phyloP scores from a whole-genome alignment of 257 asterid genomes.

The Datura wrightii region DNA sequence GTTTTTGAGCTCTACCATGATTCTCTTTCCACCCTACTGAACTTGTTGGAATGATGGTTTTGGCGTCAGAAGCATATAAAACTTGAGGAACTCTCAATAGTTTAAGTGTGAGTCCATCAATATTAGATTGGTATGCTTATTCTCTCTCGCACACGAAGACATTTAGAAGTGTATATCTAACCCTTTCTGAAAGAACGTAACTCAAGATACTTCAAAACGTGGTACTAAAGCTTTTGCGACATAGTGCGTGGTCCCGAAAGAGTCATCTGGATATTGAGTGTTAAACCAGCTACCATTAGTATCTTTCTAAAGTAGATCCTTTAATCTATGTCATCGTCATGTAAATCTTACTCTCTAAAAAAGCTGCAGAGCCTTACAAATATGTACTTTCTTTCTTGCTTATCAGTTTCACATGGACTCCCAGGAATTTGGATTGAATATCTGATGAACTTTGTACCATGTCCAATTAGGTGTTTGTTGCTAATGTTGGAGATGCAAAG shows the following conservation, averaged over 20 bases:
- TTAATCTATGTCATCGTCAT: neutral
- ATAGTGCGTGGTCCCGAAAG: neutral
- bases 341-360: neutral
- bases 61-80: neutral
- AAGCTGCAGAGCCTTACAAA: neutral
- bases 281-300: neutral
- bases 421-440: neutral
- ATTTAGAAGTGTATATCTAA: neutral
- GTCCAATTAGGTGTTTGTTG: slow-evolving; percentile 73
- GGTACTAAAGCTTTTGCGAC: neutral
- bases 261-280: slow-evolving; percentile 7
- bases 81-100: neutral
- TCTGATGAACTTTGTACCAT: slow-evolving; percentile 14
- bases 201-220: neutral
- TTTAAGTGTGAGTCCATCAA: slow-evolving; percentile 7
- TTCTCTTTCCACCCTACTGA: neutral
- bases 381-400: neutral
- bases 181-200: neutral
- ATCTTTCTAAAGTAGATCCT: neutral
- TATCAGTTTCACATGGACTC: neutral
- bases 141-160: neutral
- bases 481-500: slow-evolving; percentile 92
- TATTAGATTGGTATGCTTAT: neutral
- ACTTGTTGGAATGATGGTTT: slow-evolving; percentile 13
- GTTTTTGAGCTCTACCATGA: slow-evolving; percentile 11